phyloP scores from a whole-genome alignment of 2,329 filamentous ascomycete species.

The Pezicula carpinea region DNA sequence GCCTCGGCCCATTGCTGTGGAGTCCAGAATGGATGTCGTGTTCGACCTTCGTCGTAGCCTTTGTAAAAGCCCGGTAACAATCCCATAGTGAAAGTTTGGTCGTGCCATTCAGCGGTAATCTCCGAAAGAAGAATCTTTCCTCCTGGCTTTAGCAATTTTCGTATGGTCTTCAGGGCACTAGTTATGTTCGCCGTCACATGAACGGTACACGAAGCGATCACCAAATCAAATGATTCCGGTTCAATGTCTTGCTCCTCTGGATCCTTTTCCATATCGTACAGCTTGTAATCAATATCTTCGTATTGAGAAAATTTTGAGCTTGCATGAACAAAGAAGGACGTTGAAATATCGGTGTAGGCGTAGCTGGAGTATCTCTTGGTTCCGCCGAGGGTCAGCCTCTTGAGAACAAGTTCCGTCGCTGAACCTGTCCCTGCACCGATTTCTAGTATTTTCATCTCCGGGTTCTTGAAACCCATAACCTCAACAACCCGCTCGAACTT shows the following conservation, averaged over 20 bases:
- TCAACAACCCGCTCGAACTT: no score
- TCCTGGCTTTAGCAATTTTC: slow-evolving; percentile 26
- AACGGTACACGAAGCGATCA: slow-evolving; percentile 20
- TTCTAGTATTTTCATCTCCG: neutral
- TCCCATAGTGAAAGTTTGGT: no score
- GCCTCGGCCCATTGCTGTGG: no score
- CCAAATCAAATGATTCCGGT: slow-evolving; percentile 14
- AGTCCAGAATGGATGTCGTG: no score
- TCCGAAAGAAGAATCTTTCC: slow-evolving; percentile 26
- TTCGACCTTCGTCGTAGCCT: no score
- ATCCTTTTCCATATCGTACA: slow-evolving; percentile 19
- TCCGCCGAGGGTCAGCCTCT: no score
- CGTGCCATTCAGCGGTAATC: no score
- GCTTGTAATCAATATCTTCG: slow-evolving; percentile 26
- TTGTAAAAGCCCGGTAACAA: no score
- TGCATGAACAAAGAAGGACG: neutral
- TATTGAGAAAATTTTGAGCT: no score
- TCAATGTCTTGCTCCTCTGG: slow-evolving; percentile 14
- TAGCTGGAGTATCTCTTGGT: neutral
- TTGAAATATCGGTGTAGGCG: neutral
- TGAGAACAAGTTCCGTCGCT: no score
- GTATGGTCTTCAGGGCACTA: slow-evolving; percentile 22
- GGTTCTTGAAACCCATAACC: slow-evolving; percentile 1
- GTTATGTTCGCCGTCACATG: slow-evolving; percentile 20
- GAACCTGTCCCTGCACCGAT: slow-evolving; percentile 1